Conservation (phyloP, 2,329 filamentous ascomycete species). For the Colletotrichum musicola region DNA sequence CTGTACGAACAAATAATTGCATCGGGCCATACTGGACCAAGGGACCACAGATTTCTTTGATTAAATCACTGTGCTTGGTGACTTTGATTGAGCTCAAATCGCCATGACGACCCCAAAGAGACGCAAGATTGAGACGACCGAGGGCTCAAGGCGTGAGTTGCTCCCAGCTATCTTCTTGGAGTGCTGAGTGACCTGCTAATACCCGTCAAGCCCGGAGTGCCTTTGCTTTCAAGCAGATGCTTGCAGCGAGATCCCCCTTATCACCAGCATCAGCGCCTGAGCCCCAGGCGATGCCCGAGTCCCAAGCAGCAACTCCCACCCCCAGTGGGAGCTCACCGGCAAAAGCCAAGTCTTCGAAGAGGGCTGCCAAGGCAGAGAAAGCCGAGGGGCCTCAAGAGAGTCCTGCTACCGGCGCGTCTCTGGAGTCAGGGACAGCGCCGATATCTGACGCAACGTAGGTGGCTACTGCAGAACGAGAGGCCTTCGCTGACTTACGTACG, state of each 20-base stretch:
- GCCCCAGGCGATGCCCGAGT: not conserved
- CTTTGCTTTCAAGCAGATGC: constrained; percentile 57
- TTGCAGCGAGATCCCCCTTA: constrained; percentile 31
- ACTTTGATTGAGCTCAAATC: not conserved
- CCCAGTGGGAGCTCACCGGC: constrained; percentile 12
- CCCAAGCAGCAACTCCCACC: constrained; percentile 8
- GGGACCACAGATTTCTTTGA: not conserved
- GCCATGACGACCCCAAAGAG: constrained; percentile 52
- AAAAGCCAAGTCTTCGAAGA: constrained; percentile 19
- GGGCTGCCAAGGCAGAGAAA: constrained; percentile 2
- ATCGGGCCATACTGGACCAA: not conserved
- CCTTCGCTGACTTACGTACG: not conserved
- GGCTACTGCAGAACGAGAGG: not conserved
- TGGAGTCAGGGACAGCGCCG: not conserved
- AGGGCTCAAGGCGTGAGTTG: constrained; percentile 49
- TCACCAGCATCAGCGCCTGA: constrained; percentile 29
- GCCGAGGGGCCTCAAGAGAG: not conserved
- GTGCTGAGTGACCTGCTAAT: constrained; percentile 17
- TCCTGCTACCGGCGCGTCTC: not conserved
- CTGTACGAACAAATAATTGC: not conserved
- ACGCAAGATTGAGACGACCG: constrained; percentile 54
- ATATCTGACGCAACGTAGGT: not conserved
- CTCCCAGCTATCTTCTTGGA: not conserved
- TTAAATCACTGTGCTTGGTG: not conserved
- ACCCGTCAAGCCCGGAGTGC: constrained; percentile 54